These are phyloP conservation scores for Leccinellum luteum DNA, from an alignment of 768 basidiomycete species.

Conservation along the genomic window DNA sequence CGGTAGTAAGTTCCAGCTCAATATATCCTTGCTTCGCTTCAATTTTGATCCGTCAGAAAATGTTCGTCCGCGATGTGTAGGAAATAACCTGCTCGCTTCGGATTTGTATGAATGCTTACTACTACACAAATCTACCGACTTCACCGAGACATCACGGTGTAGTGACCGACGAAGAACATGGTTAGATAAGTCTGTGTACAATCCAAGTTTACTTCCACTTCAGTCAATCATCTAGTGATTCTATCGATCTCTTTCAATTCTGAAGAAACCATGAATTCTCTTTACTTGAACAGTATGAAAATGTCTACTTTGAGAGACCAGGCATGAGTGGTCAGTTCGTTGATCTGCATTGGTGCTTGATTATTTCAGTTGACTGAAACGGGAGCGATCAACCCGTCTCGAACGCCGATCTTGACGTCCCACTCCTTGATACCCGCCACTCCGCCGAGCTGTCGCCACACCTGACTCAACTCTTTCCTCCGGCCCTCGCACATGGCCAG, in stretches of 20 bases:
- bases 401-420: conserved; percentile 56
- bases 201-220: neutral
- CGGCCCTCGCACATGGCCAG: conserved; percentile 52
- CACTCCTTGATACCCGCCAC: conserved; percentile 74
- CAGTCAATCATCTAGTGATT: neutral
- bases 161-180: neutral
- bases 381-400: conserved; percentile 11
- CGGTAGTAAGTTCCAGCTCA: no score
- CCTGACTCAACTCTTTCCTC: conserved; percentile 46
- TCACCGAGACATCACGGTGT: neutral
- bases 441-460: conserved; percentile 70
- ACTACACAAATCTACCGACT: neutral
- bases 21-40: no score
- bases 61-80: no score
- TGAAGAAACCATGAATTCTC: no score
- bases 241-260: neutral
- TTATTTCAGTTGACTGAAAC: neutral
- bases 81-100: neutral
- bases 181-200: no score
- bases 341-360: neutral
- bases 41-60: no score
- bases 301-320: neutral
- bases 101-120: neutral
- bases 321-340: neutral
- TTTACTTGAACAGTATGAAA: neutral